Evolutionary conservation across 139 green algal genomes (phyloP).

Genomic region (Marvania coccoides): DNA sequence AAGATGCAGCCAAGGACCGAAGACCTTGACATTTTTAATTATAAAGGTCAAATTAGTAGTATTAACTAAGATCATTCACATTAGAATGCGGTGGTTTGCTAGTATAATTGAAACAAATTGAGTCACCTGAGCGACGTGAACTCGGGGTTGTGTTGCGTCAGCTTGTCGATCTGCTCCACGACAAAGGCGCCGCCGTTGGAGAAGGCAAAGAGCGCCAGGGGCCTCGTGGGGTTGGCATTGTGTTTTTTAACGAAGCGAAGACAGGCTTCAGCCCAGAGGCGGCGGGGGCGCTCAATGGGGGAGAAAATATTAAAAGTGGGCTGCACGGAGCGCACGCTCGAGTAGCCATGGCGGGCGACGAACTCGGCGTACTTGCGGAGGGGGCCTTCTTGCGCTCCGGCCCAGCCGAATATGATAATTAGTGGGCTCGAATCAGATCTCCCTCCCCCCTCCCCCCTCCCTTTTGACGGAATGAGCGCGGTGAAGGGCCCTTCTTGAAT

Average conservation of each 20-base stretch:
- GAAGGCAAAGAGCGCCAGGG: conserved; percentile 18
- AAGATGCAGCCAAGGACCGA: conserved; percentile 1
- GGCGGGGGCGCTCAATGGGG: neutral
- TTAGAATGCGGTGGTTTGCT: neutral
- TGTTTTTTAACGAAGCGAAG: neutral
- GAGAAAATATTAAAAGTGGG: conserved; percentile 10
- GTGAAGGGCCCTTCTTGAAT: neutral
- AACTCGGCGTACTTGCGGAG: conserved; percentile 7
- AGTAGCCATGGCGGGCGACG: neutral
- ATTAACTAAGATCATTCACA: neutral
- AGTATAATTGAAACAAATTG: neutral
- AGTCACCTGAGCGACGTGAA: neutral
- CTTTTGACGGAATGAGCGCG: neutral
- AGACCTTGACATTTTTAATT: neutral
- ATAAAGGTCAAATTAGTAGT: neutral
- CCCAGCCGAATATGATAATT: neutral
- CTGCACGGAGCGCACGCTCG: neutral
- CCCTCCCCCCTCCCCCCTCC: neutral
- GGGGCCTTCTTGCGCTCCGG: neutral
- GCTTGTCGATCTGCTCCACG: conserved; percentile 10
- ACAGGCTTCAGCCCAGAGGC: neutral
- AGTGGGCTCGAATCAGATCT: too few species aligned
- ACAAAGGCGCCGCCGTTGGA: conserved; percentile 18
- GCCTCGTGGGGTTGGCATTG: neutral
- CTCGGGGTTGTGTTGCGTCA: neutral